A percentile compares a stretch with the other conserved stretches of the same genome.
Conservation (phyloP, 2,329 filamentous ascomycete genomes). For the Penicillium sp. region DNA sequence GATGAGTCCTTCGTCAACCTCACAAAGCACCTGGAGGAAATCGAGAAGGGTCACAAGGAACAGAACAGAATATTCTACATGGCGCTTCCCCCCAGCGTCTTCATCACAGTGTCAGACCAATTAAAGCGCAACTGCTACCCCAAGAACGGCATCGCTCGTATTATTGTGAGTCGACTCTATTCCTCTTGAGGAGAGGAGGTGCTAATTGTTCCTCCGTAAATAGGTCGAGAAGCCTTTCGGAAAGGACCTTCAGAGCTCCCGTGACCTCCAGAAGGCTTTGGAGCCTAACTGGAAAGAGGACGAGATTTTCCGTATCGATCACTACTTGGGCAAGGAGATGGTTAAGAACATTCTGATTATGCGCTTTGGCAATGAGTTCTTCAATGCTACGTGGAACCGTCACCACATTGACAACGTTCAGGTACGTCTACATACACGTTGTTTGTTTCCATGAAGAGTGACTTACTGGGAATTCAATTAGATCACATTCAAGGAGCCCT, state of each 20-base stretch:
- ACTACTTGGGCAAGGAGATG: constrained; percentile 99
- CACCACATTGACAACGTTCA: constrained; percentile 99
- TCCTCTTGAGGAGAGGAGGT: constrained; percentile 1
- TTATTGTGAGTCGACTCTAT: constrained; percentile 71
- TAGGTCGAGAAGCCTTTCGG: constrained; percentile 99
- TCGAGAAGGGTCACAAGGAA: constrained; percentile 82
- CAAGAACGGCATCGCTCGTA: constrained; percentile 82
- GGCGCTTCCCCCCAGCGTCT: constrained; percentile 96
- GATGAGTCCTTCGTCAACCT: constrained; percentile 91
- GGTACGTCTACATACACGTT: constrained; percentile 41
- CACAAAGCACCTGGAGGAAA: constrained; percentile 80
- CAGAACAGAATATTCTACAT: constrained; percentile 98
- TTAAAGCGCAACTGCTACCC: constrained; percentile 98
- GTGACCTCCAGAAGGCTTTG: constrained; percentile 91
- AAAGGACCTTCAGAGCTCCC: constrained; percentile 92
- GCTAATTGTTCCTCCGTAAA: constrained; percentile 29
- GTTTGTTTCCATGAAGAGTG: neutral
- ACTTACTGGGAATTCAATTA: constrained; percentile 34
- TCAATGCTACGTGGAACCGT: constrained; percentile 97
- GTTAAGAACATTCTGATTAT: constrained; percentile 99
- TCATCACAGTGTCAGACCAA: constrained; percentile 96
- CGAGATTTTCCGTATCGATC: constrained; percentile 98
- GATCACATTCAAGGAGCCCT: constrained; percentile 99
- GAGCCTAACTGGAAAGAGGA: constrained; percentile 99
- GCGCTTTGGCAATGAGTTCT: constrained; percentile 97